Evolutionary conservation across 441 rosid species (phyloP).

Genomic region (Aleurites moluccanus): DNA sequence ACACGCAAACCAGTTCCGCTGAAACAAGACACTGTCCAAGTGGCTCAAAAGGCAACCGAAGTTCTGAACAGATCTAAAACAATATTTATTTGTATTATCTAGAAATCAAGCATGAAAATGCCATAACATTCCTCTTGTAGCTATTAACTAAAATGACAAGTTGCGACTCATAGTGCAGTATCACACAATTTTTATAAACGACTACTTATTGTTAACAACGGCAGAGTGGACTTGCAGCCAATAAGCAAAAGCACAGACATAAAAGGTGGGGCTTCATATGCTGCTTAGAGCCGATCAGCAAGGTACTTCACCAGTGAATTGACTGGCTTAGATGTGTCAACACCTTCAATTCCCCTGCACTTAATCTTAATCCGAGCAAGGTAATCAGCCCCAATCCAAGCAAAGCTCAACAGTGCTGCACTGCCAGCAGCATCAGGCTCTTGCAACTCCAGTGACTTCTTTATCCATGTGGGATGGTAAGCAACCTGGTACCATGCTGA

Average conservation of each 20-base stretch:
- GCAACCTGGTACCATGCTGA: conserved; percentile 94
- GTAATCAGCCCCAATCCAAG: conserved; percentile 91
- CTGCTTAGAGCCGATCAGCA: conserved; percentile 55
- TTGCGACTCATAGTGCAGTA: not conserved
- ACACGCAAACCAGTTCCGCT: too few relatives aligned
- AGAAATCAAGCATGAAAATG: not conserved
- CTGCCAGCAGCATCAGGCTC: conserved; percentile 34
- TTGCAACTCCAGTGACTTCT: conserved; percentile 51
- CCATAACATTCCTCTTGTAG: not conserved
- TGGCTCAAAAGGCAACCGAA: not conserved
- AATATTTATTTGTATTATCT: too few relatives aligned
- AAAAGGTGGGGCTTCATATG: conserved; percentile 17
- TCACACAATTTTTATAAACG: not conserved
- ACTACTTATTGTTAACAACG: conserved; percentile 27
- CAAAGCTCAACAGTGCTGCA: conserved; percentile 66
- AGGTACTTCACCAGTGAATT: conserved; percentile 61
- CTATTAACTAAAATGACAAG: not conserved
- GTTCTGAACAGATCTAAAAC: not conserved
- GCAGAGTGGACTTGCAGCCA: conserved; percentile 88
- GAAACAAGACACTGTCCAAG: not conserved
- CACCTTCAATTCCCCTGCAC: conserved; percentile 29
- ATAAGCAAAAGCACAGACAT: not conserved
- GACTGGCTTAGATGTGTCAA: conserved; percentile 56
- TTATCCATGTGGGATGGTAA: conserved; percentile 71
- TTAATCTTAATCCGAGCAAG: conserved; percentile 75